Percentiles rank a stretch among this genome's conserved stretches.
Evolutionary conservation across 495 filamentous ascomycete species (phyloP).

Genomic region (Penicillium salamii): DNA sequence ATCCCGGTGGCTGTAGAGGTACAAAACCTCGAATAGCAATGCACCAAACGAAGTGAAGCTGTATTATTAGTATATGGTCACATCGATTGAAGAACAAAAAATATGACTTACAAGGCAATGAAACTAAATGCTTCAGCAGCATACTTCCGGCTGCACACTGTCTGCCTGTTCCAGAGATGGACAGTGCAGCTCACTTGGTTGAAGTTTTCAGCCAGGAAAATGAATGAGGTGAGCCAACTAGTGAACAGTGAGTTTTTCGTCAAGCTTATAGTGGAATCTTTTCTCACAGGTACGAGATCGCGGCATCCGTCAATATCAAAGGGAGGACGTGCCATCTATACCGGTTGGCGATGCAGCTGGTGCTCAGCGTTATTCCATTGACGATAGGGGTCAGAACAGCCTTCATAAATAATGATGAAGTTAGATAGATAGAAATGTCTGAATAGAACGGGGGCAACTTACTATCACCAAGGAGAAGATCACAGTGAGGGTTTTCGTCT

Average conservation of each 20-base stretch:
- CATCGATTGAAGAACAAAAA: no score
- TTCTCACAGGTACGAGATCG: constrained; percentile 18
- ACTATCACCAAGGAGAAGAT: constrained; percentile 18
- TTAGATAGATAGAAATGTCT: no score
- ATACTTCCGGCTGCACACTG: constrained; percentile 16
- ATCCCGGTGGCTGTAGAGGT: not conserved
- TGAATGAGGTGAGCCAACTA: constrained; percentile 22
- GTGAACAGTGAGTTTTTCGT: no score
- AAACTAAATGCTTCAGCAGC: constrained; percentile 21
- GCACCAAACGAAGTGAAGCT: not conserved
- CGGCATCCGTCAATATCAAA: constrained; percentile 9
- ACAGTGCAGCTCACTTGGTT: constrained; percentile 13
- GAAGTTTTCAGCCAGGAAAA: constrained; percentile 21
- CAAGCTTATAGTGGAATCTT: no score
- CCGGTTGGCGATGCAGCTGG: constrained; percentile 11
- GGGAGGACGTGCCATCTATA: constrained; percentile 12
- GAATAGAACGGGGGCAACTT: no score
- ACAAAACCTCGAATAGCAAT: not conserved
- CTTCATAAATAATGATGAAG: no score
- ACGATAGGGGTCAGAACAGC: constrained; percentile 8
- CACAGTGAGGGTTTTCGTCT: constrained; percentile 20
- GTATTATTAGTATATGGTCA: not conserved
- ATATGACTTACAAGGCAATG: constrained; percentile 22
- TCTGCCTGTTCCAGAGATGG: constrained; percentile 17
- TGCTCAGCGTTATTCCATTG: not conserved